Base-by-base conservation (phyloP, 2,329 filamentous ascomycete species). In the Aspergillus brunneoviolaceus region DNA sequence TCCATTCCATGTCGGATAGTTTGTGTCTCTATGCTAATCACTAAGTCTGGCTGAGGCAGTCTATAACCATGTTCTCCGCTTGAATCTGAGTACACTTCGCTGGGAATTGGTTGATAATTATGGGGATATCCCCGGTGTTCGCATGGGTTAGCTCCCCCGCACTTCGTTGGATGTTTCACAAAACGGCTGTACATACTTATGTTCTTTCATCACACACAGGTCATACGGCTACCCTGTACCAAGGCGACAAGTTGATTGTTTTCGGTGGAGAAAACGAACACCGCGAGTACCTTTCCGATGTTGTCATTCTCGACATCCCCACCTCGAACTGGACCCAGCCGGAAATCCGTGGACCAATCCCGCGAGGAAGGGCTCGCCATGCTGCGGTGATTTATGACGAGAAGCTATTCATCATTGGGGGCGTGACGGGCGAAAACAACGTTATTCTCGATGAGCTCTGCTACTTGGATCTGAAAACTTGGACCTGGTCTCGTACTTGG, bases 251-350 rank as follows among this genome's bases (percentile, higher is more conserved):
- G 76, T 82, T 99, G n/a, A 84, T 99, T 2, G 92, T 99, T 1
- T 99, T 97, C 72, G 95, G 95, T 59, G 95, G 95, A 65, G 95
- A 99, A 79, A 99, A 99, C 76, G 95, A 99, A 75, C 95, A 98
- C 72, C 87, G 93, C 66, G 93, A 93, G 59, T 96, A 97, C 74
- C 87, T 99, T 12, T 96, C 93, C 51, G 95, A 99, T 74, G 86
- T 99, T 23, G 96, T 98, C 64, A 89, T 99, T 54, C 96, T 99
- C 73, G 93, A 99, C 74, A 86, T 99, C 60, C 91, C 93, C 73
- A 95, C 92, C 0, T 92, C 94, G 39, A 89, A 96, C 72, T 99
- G 95, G 95, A 96, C 91, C 6, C 92, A 96, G 69, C 95, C 95
- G 12, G 87, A 92, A 65, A 88, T 97, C 21, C 86, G 87, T 48